Conservation (phyloP, 2,329 filamentous ascomycete genomes). For the Salinomyces thailandicus region DNA sequence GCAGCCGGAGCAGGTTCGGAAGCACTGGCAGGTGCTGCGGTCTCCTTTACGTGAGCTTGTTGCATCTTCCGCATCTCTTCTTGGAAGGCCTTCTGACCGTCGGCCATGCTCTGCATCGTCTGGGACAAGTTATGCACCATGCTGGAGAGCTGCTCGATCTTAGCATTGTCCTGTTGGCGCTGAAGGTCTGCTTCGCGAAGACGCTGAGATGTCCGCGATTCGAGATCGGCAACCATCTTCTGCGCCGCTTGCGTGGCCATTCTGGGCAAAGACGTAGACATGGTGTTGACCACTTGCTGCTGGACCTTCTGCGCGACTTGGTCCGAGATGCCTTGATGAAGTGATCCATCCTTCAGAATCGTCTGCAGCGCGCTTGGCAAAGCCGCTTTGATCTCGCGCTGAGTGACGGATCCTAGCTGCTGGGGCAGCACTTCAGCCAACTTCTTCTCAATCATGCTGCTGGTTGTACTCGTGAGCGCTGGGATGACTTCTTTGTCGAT, state of each 20-base stretch:
- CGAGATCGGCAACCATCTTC: constrained; percentile 57
- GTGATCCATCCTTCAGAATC: constrained; percentile 62
- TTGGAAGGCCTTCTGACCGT: constrained; percentile 59
- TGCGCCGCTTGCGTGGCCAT: constrained; percentile 45
- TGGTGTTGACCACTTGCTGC: constrained; percentile 50
- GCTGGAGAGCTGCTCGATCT: constrained; percentile 62
- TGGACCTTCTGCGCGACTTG: constrained; percentile 62
- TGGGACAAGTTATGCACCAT: constrained; percentile 57
- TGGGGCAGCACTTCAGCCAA: constrained; percentile 55
- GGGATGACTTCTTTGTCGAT: constrained; percentile 70
- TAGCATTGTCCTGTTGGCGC: constrained; percentile 46
- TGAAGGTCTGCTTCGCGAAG: constrained; percentile 42
- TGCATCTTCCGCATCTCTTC: constrained; percentile 39
- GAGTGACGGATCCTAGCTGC: constrained; percentile 54
- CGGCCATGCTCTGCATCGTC: constrained; percentile 59
- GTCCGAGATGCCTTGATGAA: constrained; percentile 63
- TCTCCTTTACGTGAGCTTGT: constrained; percentile 4
- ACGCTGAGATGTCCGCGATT: constrained; percentile 47
- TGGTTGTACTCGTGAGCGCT: constrained; percentile 56
- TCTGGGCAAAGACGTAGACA: constrained; percentile 38
- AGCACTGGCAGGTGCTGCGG: constrained; percentile 6
- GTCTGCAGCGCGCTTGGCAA: constrained; percentile 58
- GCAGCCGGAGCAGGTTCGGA: constrained; percentile 5
- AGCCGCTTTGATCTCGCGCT: constrained; percentile 60
- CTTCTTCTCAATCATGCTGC: constrained; percentile 59